These are phyloP conservation scores for Obelidium mucronatum DNA, from an alignment of 192 early-diverging fungal genomes.

Conservation along the genomic window DNA sequence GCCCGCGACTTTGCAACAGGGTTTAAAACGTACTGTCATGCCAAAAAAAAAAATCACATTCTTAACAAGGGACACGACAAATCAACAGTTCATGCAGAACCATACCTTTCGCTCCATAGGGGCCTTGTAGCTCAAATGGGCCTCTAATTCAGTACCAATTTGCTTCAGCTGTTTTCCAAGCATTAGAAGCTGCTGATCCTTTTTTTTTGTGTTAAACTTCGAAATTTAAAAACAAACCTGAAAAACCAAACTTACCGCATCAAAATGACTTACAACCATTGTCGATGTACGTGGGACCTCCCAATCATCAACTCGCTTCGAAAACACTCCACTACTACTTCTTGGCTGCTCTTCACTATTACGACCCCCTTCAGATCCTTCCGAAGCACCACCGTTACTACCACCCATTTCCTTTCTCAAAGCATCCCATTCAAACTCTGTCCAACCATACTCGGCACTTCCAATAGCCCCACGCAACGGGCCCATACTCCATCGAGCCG, in stretches of 20 bases:
- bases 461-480: slow-evolving; percentile 87
- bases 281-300: slow-evolving; percentile 30
- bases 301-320: slow-evolving; percentile 48
- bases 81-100: not conserved
- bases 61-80: not conserved
- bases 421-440: slow-evolving; percentile 45
- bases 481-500: slow-evolving; percentile 87
- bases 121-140: slow-evolving; percentile 46
- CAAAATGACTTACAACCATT: not conserved
- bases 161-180: slow-evolving; percentile 46
- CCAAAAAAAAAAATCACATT: not conserved
- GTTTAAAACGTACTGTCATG: slow-evolving; percentile 38
- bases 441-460: slow-evolving; percentile 96
- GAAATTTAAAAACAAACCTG: not conserved
- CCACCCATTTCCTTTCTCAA: slow-evolving; percentile 11
- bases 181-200: slow-evolving; percentile 47
- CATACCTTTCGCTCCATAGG: slow-evolving; percentile 46
- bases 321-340: slow-evolving; percentile 16
- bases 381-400: not conserved
- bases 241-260: no score
- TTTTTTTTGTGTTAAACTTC: not conserved
- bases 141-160: slow-evolving; percentile 47
- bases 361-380: slow-evolving; percentile 2
- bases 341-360: slow-evolving; percentile 3
- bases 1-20: slow-evolving; percentile 44